Base-by-base conservation (phyloP, 1,139 yeast species). In the Geotrichum restrictum region DNA sequence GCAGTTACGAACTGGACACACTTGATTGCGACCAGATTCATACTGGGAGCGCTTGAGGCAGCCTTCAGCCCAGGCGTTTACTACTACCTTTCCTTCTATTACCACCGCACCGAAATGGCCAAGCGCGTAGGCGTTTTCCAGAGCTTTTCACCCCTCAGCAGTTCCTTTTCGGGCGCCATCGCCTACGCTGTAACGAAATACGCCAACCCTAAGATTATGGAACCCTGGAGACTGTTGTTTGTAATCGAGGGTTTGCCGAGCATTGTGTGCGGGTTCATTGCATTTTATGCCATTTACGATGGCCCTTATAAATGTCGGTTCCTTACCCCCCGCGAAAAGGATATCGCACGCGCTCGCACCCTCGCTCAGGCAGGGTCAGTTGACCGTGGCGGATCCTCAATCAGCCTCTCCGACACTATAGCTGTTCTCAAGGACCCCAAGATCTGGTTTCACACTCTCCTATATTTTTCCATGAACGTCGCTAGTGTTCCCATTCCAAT, bases 71-170 rank as follows among this genome's bases (percentile, higher is more conserved):
- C 69, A 3, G 69, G 69, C 31, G 65, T 63, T 31, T 74, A 65
- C 32, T 63, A 60, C 51, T 64, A 63, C 45, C 52, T 66, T 38
- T 55, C 69, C 5, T 62, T 64, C 39, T 66, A 64, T 57, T 66
- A 66, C 49, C 60, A 59, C 48, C 56, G 69, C 10, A 62, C 61
- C 29, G 70, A 67, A 54, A 55, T 64, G 51, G 65, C 81, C 2
- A 67, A 76, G 49, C 70, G 85, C 64, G 78, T 78, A 61, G 78
- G 83, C 27, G 69, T 81, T 47, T 73, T 81, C 59, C 78, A 78
- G 61, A 73, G 83, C 4, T 56, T 60, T 18, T 59, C 67, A n/a
- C 64, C 68, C 3, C 38, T 67, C 40, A 64, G 67, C n/a, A 57
- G 67, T 19, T 61, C 66, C 8, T 63, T 67, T 53, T 59, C 67